phyloP scores from a whole-genome alignment of 2,329 filamentous ascomycete genomes.

The Orbilia brochopaga region DNA sequence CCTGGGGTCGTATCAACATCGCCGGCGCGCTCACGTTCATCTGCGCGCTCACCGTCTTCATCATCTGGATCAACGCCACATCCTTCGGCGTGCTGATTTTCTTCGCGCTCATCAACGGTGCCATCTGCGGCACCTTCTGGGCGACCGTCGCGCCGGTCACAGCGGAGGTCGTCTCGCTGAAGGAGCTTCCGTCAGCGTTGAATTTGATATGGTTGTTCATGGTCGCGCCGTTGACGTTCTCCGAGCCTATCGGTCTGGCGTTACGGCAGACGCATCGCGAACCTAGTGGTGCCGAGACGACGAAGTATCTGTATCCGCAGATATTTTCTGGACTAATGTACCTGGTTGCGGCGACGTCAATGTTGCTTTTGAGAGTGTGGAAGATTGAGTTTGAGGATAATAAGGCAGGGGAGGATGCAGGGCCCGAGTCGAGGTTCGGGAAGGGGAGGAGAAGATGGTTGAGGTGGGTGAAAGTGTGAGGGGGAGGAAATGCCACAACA shows the following conservation, averaged over 20 bases:
- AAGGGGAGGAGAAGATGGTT: constrained; percentile 45
- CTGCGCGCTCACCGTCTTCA: constrained; percentile 69
- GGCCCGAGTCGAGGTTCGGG: constrained; percentile 22
- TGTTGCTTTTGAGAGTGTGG: constrained; percentile 67
- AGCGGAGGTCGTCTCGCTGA: constrained; percentile 75
- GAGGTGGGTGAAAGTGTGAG: constrained; percentile 43
- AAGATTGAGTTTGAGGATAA: constrained; percentile 65
- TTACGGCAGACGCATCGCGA: constrained; percentile 58
- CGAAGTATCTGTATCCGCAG: constrained; percentile 65
- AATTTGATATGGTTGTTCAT: constrained; percentile 75
- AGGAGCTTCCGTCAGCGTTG: constrained; percentile 71
- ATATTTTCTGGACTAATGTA: constrained; percentile 69
- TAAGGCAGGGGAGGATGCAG: constrained; percentile 37
- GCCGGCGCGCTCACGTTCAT: constrained; percentile 69
- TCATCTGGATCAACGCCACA: constrained; percentile 73
- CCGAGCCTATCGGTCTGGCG: constrained; percentile 66
- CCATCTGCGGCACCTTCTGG: constrained; percentile 74
- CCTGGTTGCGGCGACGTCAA: constrained; percentile 63
- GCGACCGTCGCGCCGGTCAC: constrained; percentile 71
- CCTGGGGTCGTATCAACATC: constrained; percentile 74
- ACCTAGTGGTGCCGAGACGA: constrained; percentile 60
- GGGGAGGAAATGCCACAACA: background rate
- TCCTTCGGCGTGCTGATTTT: constrained; percentile 72
- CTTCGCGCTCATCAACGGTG: constrained; percentile 71
- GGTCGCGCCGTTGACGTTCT: constrained; percentile 72